Base-by-base conservation (phyloP, 257 asterid species). In the Plectranthus barbatus region DNA sequence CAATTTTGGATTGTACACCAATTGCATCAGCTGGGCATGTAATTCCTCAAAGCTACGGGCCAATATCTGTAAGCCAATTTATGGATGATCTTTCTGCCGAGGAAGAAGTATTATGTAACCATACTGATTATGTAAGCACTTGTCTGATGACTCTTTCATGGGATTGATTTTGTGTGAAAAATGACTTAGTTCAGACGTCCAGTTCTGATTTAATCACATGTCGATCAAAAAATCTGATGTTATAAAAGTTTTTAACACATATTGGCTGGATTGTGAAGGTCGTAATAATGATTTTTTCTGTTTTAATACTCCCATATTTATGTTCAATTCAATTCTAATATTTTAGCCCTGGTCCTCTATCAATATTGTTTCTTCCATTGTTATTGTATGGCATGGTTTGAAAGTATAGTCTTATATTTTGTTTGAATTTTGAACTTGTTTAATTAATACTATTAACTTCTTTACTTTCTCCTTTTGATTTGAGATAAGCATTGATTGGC, bases 11-110 rank as follows among this genome's bases (percentile, higher is more conserved):
- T 72, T 92, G 96, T 73, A 72, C 87, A 63, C 89, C 90, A 2
- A 73, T 92, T 75, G 83, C 95, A 34, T 86, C 88, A 65, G 99
- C 96, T 76, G 99, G 99, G 67, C 96, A 92, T 71, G 86, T 77
- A 66, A 84, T 89, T 71, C 94, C 99, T 53, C 97, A 89, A 54
- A 82, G 88, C 81, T 92, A 77, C 57, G 81, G 78, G 71, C 94
- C 97, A 55, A 74, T 92, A 74, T 83, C 99, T 67, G 96, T 85
- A 18, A 84, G 90, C 85, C 96, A 83, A 83, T 89, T 92, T 73
- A 80, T 92, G 96, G 97, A 86, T 74, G 95, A 85, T 71, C 88
- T 89, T 72, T 86, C 94, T 47, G 87, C 87, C 17, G 99, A 83
- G 72, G 96, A 87, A 75, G 97, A 89, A 64, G 72, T 72, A 33